phyloP scores from a whole-genome alignment of 1,284 basidiomycete species.

The Ceratobasidium sp. region DNA sequence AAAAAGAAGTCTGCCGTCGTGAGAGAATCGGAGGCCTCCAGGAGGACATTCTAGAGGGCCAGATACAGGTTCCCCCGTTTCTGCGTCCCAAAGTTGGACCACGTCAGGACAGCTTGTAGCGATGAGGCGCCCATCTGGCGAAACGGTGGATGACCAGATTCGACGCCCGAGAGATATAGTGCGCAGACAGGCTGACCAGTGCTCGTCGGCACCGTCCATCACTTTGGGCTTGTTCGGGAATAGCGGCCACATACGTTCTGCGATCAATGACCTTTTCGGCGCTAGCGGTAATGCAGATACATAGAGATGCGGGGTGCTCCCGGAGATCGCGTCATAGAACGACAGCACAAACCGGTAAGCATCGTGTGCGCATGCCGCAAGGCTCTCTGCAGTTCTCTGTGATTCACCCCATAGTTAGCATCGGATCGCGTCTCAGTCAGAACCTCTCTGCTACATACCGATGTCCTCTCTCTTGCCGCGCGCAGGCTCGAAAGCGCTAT shows the following conservation, averaged over 20 bases:
- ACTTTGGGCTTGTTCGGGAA: slow-evolving; percentile 3
- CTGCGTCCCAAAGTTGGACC: background rate
- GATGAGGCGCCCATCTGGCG: background rate
- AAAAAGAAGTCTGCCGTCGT: too few relatives aligned
- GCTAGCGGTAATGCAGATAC: slow-evolving; percentile 19
- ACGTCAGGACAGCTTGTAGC: background rate
- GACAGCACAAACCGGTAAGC: slow-evolving; percentile 16
- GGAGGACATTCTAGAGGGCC: background rate
- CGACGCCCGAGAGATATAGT: background rate
- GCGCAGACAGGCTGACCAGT: slow-evolving; percentile 12
- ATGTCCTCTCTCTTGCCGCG: background rate
- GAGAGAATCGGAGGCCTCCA: too few relatives aligned
- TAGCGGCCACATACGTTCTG: background rate
- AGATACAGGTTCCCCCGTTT: background rate
- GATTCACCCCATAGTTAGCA: too few relatives aligned
- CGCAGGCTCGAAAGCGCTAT: background rate
- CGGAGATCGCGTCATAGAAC: slow-evolving; percentile 17
- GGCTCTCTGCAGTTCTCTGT: too few relatives aligned
- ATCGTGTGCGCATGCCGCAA: background rate
- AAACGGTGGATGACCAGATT: background rate
- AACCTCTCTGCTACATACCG: slow-evolving; percentile 9
- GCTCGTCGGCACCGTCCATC: background rate
- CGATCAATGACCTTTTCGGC: slow-evolving; percentile 3
- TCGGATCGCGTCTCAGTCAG: background rate
- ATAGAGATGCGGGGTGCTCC: slow-evolving; percentile 14